phyloP scores from a whole-genome alignment of 1,284 basidiomycete species.

The Microbotryum violaceum region DNA sequence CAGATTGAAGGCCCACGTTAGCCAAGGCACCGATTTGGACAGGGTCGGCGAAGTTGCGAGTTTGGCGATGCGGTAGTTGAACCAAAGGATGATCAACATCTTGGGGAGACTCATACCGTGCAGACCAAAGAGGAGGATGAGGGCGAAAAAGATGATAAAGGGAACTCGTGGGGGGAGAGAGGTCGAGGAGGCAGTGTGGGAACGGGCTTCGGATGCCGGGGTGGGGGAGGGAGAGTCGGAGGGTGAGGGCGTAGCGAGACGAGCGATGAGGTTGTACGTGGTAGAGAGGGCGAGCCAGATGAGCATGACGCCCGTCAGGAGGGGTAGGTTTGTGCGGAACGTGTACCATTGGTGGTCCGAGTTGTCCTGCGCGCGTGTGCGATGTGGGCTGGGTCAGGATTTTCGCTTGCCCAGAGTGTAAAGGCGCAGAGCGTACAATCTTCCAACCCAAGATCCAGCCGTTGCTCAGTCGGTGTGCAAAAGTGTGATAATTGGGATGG shows the following conservation, averaged over 20 bases:
- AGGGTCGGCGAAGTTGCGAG: slow-evolving; percentile 41
- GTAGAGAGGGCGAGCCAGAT: slow-evolving; percentile 37
- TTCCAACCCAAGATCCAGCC: slow-evolving; percentile 48
- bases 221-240: slow-evolving; percentile 29
- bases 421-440: slow-evolving; percentile 40
- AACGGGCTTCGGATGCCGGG: background rate
- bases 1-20: slow-evolving; percentile 72
- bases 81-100: slow-evolving; percentile 58
- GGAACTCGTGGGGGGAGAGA: slow-evolving; percentile 10
- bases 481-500: slow-evolving; percentile 66
- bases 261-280: slow-evolving; percentile 26
- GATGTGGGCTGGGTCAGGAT: background rate
- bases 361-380: slow-evolving; percentile 36
- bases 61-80: slow-evolving; percentile 65
- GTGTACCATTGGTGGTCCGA: slow-evolving; percentile 44
- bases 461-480: slow-evolving; percentile 52
- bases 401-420: background rate
- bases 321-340: slow-evolving; percentile 40
- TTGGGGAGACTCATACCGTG: slow-evolving; percentile 83
- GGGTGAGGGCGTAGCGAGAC: slow-evolving; percentile 8
- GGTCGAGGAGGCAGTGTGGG: background rate
- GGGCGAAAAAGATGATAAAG: slow-evolving; percentile 51
- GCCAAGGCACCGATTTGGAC: slow-evolving; percentile 44
- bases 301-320: slow-evolving; percentile 36
- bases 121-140: slow-evolving; percentile 64